Conservation (phyloP, 306 rosid species). For the Morella rubra region DNA sequence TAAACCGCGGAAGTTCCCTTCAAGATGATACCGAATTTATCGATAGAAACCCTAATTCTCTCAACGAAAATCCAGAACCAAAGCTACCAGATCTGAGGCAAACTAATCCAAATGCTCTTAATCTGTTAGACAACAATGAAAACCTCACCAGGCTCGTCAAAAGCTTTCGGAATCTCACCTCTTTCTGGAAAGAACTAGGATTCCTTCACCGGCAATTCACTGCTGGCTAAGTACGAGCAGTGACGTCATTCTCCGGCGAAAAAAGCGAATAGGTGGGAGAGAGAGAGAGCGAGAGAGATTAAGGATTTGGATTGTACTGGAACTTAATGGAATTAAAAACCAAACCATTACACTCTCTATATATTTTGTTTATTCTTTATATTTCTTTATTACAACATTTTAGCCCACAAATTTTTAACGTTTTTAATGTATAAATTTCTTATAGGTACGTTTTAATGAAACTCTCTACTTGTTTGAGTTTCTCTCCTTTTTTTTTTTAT, state of each 20-base stretch:
- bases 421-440: background rate
- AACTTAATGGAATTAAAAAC: constrained; percentile 25
- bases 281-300: background rate
- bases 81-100: constrained; percentile 58
- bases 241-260: constrained; percentile 33
- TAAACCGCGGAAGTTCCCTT: constrained; percentile 32
- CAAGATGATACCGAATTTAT: constrained; percentile 34
- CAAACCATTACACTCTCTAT: constrained; percentile 26
- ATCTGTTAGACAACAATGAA: constrained; percentile 10
- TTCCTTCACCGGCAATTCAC: constrained; percentile 27
- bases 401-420: background rate
- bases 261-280: constrained; percentile 23
- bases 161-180: constrained; percentile 52
- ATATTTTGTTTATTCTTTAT: background rate
- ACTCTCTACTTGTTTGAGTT: background rate
- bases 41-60: constrained; percentile 45
- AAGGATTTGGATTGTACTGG: constrained; percentile 26
- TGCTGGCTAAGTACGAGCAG: constrained; percentile 33
- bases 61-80: constrained; percentile 8
- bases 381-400: background rate
- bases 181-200: constrained; percentile 31
- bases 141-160: constrained; percentile 19
- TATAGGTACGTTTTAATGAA: no score
- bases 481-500: background rate
- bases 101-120: constrained; percentile 27